These are phyloP conservation scores for Phlyctochytrium arcticum DNA, from an alignment of 192 early-diverging fungal species.

Conservation along the genomic window DNA sequence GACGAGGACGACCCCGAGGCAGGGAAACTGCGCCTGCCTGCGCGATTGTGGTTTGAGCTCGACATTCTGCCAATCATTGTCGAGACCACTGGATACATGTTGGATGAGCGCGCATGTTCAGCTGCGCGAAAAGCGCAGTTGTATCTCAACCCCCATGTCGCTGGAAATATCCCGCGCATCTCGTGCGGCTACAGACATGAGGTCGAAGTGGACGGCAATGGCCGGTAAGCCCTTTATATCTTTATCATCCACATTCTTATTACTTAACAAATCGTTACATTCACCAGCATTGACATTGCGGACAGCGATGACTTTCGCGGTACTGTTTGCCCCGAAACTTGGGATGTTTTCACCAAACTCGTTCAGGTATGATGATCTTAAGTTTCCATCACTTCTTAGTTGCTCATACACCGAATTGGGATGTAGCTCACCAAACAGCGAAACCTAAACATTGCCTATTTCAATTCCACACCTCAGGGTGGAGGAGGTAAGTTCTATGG, in stretches of 20 bases:
- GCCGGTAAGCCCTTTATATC: too few species aligned
- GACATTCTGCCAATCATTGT: slow-evolving; percentile 73
- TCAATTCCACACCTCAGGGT: slow-evolving; percentile 82
- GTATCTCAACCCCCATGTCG: slow-evolving; percentile 67
- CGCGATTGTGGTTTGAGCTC: slow-evolving; percentile 54
- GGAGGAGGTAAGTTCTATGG: slow-evolving; percentile 54
- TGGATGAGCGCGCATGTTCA: slow-evolving; percentile 63
- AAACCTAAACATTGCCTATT: slow-evolving; percentile 63
- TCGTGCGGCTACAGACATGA: slow-evolving; percentile 56
- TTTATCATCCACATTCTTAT: too few species aligned
- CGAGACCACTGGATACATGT: slow-evolving; percentile 50
- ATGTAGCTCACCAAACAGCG: slow-evolving; percentile 20
- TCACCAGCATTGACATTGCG: slow-evolving; percentile 57
- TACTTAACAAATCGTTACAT: background rate
- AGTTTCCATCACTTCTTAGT: background rate
- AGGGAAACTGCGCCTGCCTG: slow-evolving; percentile 4
- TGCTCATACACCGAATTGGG: background rate
- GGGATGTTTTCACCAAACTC: slow-evolving; percentile 60
- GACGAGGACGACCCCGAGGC: background rate
- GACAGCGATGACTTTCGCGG: slow-evolving; percentile 61
- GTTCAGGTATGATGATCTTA: slow-evolving; percentile 9
- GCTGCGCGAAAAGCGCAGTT: slow-evolving; percentile 70
- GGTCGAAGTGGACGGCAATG: slow-evolving; percentile 66
- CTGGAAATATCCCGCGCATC: slow-evolving; percentile 72
- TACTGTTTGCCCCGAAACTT: slow-evolving; percentile 61